These are phyloP conservation scores for Voacanga thouarsii DNA, from an alignment of 257 asterid genomes.

Conservation along the genomic window DNA sequence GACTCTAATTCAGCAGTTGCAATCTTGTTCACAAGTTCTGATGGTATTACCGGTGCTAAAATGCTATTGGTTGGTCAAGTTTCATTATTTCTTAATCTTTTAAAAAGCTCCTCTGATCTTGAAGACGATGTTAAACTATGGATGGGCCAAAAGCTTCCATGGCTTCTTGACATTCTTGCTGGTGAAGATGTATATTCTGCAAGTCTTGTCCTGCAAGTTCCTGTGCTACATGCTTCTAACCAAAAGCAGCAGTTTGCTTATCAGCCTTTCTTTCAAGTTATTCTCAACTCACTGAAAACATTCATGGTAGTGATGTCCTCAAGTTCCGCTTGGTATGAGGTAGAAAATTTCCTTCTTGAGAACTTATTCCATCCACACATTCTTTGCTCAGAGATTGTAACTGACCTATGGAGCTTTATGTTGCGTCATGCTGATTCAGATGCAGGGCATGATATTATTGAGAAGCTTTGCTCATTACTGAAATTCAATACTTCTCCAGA, in stretches of 20 bases:
- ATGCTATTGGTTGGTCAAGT: conserved; percentile 57
- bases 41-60: conserved; percentile 44
- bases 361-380: conserved; percentile 86
- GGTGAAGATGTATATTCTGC: conserved; percentile 66
- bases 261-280: conserved; percentile 55
- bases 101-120: conserved; percentile 60
- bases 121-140: conserved; percentile 63
- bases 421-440: conserved; percentile 71
- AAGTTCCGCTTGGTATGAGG: conserved; percentile 64
- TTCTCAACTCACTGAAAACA: conserved; percentile 66
- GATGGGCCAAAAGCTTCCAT: conserved; percentile 71
- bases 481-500: conserved; percentile 43
- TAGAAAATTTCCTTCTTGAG: conserved; percentile 64
- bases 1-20: conserved; percentile 30
- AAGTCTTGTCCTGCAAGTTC: conserved; percentile 51
- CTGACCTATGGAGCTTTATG: conserved; percentile 85
- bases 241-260: conserved; percentile 46
- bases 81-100: conserved; percentile 57
- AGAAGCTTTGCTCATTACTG: conserved; percentile 60
- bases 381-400: conserved; percentile 73
- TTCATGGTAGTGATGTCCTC: conserved; percentile 73
- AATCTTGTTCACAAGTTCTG: conserved; percentile 39
- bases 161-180: conserved; percentile 70
- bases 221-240: conserved; percentile 31
- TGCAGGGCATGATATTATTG: conserved; percentile 43